Evolutionary conservation across 768 basidiomycete species (phyloP).

Genomic region (Termitomyces sp.): DNA sequence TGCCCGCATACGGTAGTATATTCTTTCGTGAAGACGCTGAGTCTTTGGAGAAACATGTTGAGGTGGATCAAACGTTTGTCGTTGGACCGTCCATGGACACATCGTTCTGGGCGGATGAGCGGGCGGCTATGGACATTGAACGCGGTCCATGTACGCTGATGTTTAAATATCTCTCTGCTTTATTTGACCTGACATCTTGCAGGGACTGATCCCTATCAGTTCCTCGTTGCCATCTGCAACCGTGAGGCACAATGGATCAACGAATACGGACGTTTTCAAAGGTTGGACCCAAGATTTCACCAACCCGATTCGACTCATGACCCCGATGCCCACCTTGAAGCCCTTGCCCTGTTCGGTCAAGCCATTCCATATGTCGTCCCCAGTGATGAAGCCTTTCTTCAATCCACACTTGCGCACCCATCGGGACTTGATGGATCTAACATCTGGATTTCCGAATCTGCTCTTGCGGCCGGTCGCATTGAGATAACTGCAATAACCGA

Average conservation of each 20-base stretch:
- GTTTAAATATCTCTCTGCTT: neutral
- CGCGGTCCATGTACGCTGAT: neutral
- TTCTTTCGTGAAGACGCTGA: neutral
- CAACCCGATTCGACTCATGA: neutral
- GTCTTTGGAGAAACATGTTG: neutral
- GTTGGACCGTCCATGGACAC: neutral
- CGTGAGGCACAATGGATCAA: neutral
- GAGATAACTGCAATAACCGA: neutral
- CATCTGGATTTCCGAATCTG: constrained; percentile 5
- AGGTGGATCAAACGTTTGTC: neutral
- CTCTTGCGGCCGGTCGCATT: neutral
- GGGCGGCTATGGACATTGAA: neutral
- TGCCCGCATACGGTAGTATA: neutral
- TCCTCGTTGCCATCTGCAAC: neutral
- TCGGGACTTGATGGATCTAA: constrained; percentile 2
- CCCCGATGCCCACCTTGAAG: neutral
- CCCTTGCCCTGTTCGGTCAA: neutral
- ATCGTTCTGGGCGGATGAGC: neutral
- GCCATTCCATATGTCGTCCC: neutral
- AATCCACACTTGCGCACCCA: neutral
- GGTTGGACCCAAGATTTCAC: neutral
- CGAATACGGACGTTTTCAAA: neutral
- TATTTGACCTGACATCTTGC: neutral
- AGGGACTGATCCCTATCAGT: neutral
- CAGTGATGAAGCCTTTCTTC: neutral